Evolutionary conservation across 192 early-diverging fungal species (phyloP), one percentile per base, ranked within the genome.

Genomic region (Entomortierella beljakovae): DNA sequence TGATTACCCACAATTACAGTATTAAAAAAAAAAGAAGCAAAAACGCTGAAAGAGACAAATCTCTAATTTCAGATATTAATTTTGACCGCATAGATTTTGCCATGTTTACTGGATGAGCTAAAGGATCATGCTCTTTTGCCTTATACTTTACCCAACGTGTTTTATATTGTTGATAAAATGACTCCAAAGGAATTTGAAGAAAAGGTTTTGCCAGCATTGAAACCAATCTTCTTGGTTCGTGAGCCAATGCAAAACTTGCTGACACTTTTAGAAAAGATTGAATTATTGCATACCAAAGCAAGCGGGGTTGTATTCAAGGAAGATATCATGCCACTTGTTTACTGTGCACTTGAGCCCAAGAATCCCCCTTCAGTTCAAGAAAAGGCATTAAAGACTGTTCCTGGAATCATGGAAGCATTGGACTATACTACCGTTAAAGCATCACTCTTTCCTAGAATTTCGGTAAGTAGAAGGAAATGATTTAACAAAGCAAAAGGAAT

Each of bases 281-380:
- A 89, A 29, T 64, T 93, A n/a, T 71, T 96, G 38, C 84, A 90
- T 60, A 72, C 87, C 43, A 93, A 92, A 38, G 81, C 90, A 15
- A 85, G 89, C 26, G 70, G 85, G 16, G 80, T 81, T 18, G 79
- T 79, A 6, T 94, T 94, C 65, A 86, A 89, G 62, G 88, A 91
- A 61, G 88, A 92, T 60, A 85, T 95, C 5, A 88, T 96, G 90
- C 92, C 93, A 0, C 62, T 94, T 6, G 80, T 94, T 9, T 93
- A 94, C 58, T 75, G 83, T 43, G 86, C 92, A 7, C 82, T 95
- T 25, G 86, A 88, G 57, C 66, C 75, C 28, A 83, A 70, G 34
- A 85, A 83, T 34, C 67, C 83, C 0, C 84, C 88, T 5, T 57
- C 58, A 28, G 85, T 93, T 38, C 90, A 92, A 49, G 90, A 92